Evolutionary conservation across 495 filamentous ascomycete species (phyloP).

Genomic region (Diplogelasinospora grovesii): DNA sequence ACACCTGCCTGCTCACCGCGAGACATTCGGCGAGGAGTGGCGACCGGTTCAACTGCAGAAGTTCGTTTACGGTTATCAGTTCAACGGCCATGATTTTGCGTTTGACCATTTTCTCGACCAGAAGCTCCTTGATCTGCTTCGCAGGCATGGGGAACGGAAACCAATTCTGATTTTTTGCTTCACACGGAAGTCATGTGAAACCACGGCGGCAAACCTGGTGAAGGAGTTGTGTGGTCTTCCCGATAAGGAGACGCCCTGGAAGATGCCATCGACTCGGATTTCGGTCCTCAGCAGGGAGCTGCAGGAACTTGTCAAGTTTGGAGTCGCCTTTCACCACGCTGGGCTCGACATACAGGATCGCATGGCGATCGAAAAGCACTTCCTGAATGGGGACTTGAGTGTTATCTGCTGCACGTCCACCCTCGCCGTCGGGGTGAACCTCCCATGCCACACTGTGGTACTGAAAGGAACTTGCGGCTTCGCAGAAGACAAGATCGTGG

Average conservation of each 20-base stretch:
- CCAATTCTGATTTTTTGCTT: constrained; percentile 93
- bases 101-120: constrained; percentile 76
- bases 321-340: constrained; percentile 92
- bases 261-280: constrained; percentile 48
- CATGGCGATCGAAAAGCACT: constrained; percentile 62
- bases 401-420: constrained; percentile 97
- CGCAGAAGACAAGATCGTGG: constrained; percentile 53
- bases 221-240: constrained; percentile 55
- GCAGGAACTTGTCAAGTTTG: constrained; percentile 54
- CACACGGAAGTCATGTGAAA: constrained; percentile 69
- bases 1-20: constrained; percentile 60
- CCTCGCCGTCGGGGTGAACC: constrained; percentile 85
- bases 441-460: constrained; percentile 88
- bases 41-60: constrained; percentile 84
- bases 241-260: constrained; percentile 59
- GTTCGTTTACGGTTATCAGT: constrained; percentile 69
- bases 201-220: constrained; percentile 68
- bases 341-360: constrained; percentile 72
- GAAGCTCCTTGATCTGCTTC: constrained; percentile 70
- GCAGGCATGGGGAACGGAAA: constrained; percentile 68
- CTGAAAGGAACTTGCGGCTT: constrained; percentile 84
- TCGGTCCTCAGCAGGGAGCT: constrained; percentile 56
- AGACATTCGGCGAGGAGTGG: constrained; percentile 88
- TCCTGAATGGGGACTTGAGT: constrained; percentile 66
- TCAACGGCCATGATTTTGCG: constrained; percentile 67